Conservation (phyloP, 2,329 filamentous ascomycete species). For the Xylariaceae sp. region DNA sequence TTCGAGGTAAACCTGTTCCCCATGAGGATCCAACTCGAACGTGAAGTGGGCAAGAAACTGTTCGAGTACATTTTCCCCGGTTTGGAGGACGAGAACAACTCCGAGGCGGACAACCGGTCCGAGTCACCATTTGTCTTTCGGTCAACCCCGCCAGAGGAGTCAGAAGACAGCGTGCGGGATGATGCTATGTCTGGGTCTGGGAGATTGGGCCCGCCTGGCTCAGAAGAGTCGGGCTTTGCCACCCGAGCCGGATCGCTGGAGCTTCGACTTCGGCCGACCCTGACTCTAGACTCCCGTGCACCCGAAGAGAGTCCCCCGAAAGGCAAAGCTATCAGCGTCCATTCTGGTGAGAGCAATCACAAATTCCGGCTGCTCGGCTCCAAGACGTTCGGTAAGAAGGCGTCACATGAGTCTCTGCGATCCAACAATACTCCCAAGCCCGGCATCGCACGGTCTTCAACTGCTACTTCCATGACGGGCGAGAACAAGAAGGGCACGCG, state of each 20-base stretch:
- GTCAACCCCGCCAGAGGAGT: slow-evolving; percentile 35
- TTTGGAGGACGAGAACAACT: slow-evolving; percentile 48
- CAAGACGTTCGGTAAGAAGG: slow-evolving; percentile 42
- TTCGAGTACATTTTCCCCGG: slow-evolving; percentile 98
- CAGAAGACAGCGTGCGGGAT: slow-evolving; percentile 38
- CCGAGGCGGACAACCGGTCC: slow-evolving; percentile 30
- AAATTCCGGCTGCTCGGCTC: slow-evolving; percentile 46
- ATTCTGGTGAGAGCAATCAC: slow-evolving; percentile 38
- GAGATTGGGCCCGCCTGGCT: slow-evolving; percentile 28
- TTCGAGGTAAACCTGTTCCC: slow-evolving; percentile 94
- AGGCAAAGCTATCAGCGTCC: slow-evolving; percentile 41
- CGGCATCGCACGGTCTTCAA: slow-evolving; percentile 38
- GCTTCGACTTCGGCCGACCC: slow-evolving; percentile 72
- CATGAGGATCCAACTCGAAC: slow-evolving; percentile 87
- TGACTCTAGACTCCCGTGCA: slow-evolving; percentile 49
- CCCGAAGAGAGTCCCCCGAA: slow-evolving; percentile 25
- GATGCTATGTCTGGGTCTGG: slow-evolving; percentile 29
- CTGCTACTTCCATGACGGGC: slow-evolving; percentile 29
- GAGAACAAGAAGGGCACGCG: slow-evolving; percentile 43
- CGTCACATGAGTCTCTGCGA: slow-evolving; percentile 49
- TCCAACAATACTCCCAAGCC: slow-evolving; percentile 32
- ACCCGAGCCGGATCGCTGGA: slow-evolving; percentile 70
- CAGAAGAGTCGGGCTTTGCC: slow-evolving; percentile 45
- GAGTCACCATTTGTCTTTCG: slow-evolving; percentile 54
- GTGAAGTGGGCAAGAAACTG: slow-evolving; percentile 82